Base-by-base conservation (phyloP, 2,329 filamentous ascomycete species). In the Exophiala calicioides region DNA sequence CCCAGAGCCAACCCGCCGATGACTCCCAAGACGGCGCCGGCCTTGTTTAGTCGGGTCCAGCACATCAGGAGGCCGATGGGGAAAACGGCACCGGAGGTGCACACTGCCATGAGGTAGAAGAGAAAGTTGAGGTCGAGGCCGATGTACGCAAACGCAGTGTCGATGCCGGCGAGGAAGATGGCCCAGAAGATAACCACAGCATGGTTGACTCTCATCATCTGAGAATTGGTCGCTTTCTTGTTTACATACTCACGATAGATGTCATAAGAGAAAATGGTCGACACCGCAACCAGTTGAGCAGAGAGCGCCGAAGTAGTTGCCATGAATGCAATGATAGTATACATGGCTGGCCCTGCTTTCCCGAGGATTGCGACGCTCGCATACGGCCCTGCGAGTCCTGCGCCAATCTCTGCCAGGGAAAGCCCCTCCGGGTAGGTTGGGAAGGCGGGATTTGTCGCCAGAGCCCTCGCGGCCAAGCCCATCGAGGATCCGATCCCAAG, bases 321-420 rank as follows among this genome's bases (percentile, higher is more conserved):
- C 82, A 94, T 88, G 72, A 95, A 94, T 41, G 94, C 78, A 54
- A 95, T 82, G 6, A 95, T 70, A 1, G 93, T 76, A 0, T 87
- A 89, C 0, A 81, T 86, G 1, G 83, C 80, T 1, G 89, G 89
- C 37, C 89, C 90, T 3, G 88, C 86, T 56, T 83, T 83, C 1
- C 89, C 90, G 6, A 95, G 78, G 5, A 95, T 69, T 1, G 87
- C 87, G 3, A 94, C 86, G 0, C 90, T 86, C 1, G 88, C 89
- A 47, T 90, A 89, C 0, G 90, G 90, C 0, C 95, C 76, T 1
- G 91, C 90, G 6, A 95, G 75, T 19, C 35, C 44, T 33, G 56
- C 53, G 8, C 48, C 41, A 23, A 57, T 38, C 33, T 61, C 50
- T 18, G 51, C 44, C 10, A 35, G 12, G 9, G 55, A 52, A 48